A percentile compares a stretch with the other conserved stretches of the same genome.
These are phyloP conservation scores for Microbotryum scabiosae DNA, from an alignment of 1,284 basidiomycete genomes.

Conservation along the genomic window DNA sequence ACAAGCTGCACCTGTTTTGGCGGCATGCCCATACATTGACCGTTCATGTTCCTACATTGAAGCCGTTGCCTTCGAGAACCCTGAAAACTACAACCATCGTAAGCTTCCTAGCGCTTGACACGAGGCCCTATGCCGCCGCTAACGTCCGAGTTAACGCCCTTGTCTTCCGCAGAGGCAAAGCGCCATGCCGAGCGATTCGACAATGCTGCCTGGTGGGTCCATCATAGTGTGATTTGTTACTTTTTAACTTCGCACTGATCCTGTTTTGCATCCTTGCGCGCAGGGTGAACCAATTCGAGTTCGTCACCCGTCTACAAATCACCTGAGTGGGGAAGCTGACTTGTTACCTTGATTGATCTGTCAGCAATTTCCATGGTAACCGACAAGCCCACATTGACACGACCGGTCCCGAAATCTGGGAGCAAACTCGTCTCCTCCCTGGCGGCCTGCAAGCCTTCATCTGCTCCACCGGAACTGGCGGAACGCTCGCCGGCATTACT, in stretches of 20 bases:
- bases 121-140: too few relatives aligned
- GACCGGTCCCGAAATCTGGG: constrained; percentile 96
- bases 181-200: constrained; percentile 70
- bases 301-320: background rate
- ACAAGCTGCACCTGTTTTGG: background rate
- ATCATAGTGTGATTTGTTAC: background rate
- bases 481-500: constrained; percentile 85
- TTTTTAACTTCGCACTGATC: background rate
- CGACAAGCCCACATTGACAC: constrained; percentile 77
- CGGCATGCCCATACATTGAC: background rate
- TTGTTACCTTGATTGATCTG: background rate
- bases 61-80: constrained; percentile 93
- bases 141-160: background rate
- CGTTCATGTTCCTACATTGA: background rate
- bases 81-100: constrained; percentile 93
- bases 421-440: constrained; percentile 54
- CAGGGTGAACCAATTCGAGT: constrained; percentile 26
- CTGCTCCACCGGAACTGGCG: constrained; percentile 90
- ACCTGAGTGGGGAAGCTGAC: constrained; percentile 58
- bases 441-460: constrained; percentile 70
- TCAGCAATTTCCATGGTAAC: constrained; percentile 48
- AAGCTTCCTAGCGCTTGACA: background rate
- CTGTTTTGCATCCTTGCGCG: background rate
- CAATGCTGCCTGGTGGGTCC: constrained; percentile 85
- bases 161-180: constrained; percentile 52